Percentiles rank a stretch among this genome's conserved stretches.
Evolutionary conservation across 495 filamentous ascomycete genomes (phyloP).

Genomic region (Penicillium cataractarum): DNA sequence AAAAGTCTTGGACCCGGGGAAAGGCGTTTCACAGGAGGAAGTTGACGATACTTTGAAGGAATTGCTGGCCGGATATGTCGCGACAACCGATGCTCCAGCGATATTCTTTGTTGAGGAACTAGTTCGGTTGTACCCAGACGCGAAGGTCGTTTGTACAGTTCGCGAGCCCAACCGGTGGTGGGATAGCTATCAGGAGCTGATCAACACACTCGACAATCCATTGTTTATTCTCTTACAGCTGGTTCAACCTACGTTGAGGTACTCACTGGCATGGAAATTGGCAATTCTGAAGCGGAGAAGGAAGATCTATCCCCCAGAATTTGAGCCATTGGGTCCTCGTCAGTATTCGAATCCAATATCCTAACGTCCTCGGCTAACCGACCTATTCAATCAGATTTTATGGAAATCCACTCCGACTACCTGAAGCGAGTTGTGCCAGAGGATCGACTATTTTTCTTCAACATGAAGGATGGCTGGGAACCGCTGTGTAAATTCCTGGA

Average conservation of each 20-base stretch:
- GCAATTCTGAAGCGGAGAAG: slow-evolving; percentile 1
- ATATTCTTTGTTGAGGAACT: slow-evolving; percentile 6
- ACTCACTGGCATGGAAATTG: slow-evolving; percentile 1
- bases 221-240: background rate
- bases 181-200: slow-evolving; percentile 5
- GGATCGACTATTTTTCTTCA: slow-evolving; percentile 2
- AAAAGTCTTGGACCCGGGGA: background rate
- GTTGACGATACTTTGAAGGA: slow-evolving; percentile 1
- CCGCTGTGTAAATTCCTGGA: slow-evolving; percentile 1
- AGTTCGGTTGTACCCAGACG: background rate
- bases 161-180: slow-evolving; percentile 4
- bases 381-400: background rate
- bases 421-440: slow-evolving; percentile 3
- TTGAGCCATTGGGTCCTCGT: slow-evolving; percentile 6
- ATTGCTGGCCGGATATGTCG: slow-evolving; percentile 4
- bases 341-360: background rate
- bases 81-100: slow-evolving; percentile 1
- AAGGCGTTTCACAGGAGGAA: background rate
- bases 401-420: slow-evolving; percentile 6
- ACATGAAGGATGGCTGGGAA: slow-evolving; percentile 5
- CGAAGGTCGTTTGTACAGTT: background rate
- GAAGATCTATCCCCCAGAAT: slow-evolving; percentile 1
- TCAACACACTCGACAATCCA: slow-evolving; percentile 8
- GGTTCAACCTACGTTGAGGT: slow-evolving; percentile 4
- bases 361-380: background rate